Evolutionary conservation across 2,329 filamentous ascomycete genomes (phyloP).

Genomic region (Xylariaceae sp.): DNA sequence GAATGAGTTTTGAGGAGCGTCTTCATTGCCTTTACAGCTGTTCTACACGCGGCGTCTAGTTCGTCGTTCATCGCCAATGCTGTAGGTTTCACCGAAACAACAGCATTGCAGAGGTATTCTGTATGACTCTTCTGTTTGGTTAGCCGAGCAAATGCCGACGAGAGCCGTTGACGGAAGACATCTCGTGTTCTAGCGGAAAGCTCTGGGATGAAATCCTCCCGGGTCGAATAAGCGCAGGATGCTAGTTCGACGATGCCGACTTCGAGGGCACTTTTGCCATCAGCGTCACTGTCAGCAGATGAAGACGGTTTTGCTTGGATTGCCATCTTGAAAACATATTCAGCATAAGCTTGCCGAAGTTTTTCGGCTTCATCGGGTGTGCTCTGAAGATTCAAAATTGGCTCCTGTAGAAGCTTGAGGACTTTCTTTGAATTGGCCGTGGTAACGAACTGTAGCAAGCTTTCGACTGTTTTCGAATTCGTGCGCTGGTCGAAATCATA

Average conservation of each 20-base stretch:
- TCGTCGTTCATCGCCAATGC: conserved; percentile 55
- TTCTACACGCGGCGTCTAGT: conserved; percentile 50
- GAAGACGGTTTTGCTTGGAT: conserved; percentile 36
- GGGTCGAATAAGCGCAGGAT: conserved; percentile 53
- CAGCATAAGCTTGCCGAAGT: conserved; percentile 49
- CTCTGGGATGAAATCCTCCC: conserved; percentile 40
- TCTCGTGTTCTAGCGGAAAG: conserved; percentile 54
- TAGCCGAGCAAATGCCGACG: conserved; percentile 57
- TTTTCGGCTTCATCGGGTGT: conserved; percentile 36
- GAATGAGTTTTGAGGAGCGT: conserved; percentile 47
- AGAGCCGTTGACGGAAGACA: conserved; percentile 55
- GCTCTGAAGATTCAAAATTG: conserved; percentile 35
- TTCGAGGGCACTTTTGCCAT: conserved; percentile 37
- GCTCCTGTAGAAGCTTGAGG: conserved; percentile 48
- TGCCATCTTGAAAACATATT: conserved; percentile 53
- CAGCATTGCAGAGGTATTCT: conserved; percentile 51
- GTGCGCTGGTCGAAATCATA: conserved; percentile 85
- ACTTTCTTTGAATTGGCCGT: conserved; percentile 53
- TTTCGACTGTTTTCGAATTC: conserved; percentile 80
- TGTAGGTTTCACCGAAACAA: conserved; percentile 51
- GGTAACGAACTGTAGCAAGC: conserved; percentile 61
- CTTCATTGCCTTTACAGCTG: conserved; percentile 51
- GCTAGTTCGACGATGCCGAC: conserved; percentile 52
- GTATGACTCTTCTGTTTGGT: conserved; percentile 54
- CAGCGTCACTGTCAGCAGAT: conserved; percentile 29